Conservation (phyloP, 495 filamentous ascomycete genomes). For the Penicillium atrosanguineum region DNA sequence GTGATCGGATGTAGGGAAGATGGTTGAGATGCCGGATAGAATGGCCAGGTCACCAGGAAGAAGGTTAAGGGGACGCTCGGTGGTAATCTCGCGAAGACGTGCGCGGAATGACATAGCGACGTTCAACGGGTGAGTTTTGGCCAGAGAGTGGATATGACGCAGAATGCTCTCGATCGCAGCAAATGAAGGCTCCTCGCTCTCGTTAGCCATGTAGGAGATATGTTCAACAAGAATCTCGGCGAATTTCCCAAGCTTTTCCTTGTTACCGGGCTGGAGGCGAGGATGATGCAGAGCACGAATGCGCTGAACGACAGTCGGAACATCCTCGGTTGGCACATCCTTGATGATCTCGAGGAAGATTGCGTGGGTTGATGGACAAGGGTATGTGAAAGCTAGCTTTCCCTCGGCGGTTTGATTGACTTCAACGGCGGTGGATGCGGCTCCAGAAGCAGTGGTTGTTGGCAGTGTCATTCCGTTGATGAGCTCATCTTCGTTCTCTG, state of each 20-base stretch:
- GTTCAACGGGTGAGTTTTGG: conserved; percentile 74
- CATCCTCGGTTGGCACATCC: conserved; percentile 55
- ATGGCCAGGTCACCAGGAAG: conserved; percentile 74
- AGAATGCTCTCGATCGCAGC: conserved; percentile 63
- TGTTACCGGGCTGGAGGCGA: conserved; percentile 81
- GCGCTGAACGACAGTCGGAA: conserved; percentile 79
- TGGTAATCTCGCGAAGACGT: conserved; percentile 64
- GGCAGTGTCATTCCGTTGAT: conserved; percentile 40
- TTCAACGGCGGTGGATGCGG: conserved; percentile 23
- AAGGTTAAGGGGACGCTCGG: conserved; percentile 56
- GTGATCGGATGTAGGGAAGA: conserved; percentile 94
- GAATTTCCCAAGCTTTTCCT: conserved; percentile 74
- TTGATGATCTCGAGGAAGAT: conserved; percentile 67
- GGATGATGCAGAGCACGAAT: conserved; percentile 88
- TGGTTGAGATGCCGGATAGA: conserved; percentile 75
- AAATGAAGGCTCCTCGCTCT: conserved; percentile 51
- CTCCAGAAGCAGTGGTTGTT: conserved; percentile 16
- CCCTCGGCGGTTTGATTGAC: conserved; percentile 43
- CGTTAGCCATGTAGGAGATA: conserved; percentile 62
- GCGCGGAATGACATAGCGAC: conserved; percentile 73
- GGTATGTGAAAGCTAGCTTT: conserved; percentile 72
- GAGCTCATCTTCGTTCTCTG: conserved; percentile 46
- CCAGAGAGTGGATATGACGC: conserved; percentile 81
- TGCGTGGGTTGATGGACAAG: conserved; percentile 73
- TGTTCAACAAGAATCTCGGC: conserved; percentile 74